Conservation (phyloP, 2,329 filamentous ascomycete genomes). For the Sclerotinia sclerotiorum region DNA sequence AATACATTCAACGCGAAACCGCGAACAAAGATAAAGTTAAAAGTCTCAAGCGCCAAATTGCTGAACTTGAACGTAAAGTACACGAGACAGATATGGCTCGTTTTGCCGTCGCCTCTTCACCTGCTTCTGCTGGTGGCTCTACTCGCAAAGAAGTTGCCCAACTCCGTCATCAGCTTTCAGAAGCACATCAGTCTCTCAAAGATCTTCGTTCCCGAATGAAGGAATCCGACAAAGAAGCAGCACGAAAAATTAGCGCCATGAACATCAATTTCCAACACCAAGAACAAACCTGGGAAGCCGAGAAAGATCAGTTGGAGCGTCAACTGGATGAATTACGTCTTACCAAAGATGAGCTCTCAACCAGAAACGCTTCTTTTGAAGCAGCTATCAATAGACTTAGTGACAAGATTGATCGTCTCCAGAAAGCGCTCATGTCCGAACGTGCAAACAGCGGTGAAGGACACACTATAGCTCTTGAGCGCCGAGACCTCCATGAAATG, state of each 20-base stretch:
- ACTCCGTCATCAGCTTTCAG: conserved; percentile 60
- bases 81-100: conserved; percentile 62
- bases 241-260: conserved; percentile 45
- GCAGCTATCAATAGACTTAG: conserved; percentile 51
- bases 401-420: conserved; percentile 46
- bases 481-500: conserved; percentile 59
- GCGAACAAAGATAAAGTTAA: conserved; percentile 62
- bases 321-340: conserved; percentile 49
- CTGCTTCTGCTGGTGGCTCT: conserved; percentile 51
- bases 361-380: conserved; percentile 45
- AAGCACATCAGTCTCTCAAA: conserved; percentile 58
- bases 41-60: conserved; percentile 62
- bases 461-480: conserved; percentile 57
- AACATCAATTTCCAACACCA: conserved; percentile 53
- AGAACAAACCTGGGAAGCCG: conserved; percentile 42
- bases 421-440: conserved; percentile 53
- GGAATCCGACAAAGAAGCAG: conserved; percentile 47
- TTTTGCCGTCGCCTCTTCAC: conserved; percentile 48
- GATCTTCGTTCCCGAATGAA: conserved; percentile 54
- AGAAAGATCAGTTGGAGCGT: conserved; percentile 41
- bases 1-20: conserved; percentile 64
- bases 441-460: conserved; percentile 57
- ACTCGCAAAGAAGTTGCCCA: conserved; percentile 57
- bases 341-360: conserved; percentile 45
- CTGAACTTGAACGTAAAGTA: conserved; percentile 65